A percentile compares a stretch with the other conserved stretches of the same genome.
Evolutionary conservation across 345 rosid genomes (phyloP).

Genomic region (Trapa incisa): DNA sequence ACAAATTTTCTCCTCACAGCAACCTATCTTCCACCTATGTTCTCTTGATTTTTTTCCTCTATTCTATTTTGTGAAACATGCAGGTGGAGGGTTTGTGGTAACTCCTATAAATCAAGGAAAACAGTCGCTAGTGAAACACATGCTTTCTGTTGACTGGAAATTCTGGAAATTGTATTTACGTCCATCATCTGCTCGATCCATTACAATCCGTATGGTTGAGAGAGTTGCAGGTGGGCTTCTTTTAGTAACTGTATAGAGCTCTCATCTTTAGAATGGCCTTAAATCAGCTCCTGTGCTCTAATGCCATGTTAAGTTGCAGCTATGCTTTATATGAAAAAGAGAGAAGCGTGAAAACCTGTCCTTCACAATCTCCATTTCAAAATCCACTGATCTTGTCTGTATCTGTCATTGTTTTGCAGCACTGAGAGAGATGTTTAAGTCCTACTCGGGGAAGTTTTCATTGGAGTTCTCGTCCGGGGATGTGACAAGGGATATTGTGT

Average conservation of each 20-base stretch:
- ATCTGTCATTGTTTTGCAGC: constrained; percentile 24
- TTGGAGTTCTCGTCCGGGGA: constrained; percentile 31
- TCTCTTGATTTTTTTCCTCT: neutral
- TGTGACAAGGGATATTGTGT: constrained; percentile 16
- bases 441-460: constrained; percentile 40
- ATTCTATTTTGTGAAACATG: constrained; percentile 3
- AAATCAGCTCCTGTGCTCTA: neutral
- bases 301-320: neutral
- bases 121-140: constrained; percentile 73
- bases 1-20: neutral
- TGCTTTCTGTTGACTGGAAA: constrained; percentile 92
- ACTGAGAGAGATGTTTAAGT: constrained; percentile 54
- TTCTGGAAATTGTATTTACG: constrained; percentile 57
- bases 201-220: constrained; percentile 72
- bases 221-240: constrained; percentile 52
- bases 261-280: neutral
- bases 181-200: constrained; percentile 51
- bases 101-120: constrained; percentile 60
- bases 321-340: too few species aligned
- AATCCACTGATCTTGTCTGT: too few species aligned
- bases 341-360: too few species aligned
- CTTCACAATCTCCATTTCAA: too few species aligned
- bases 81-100: constrained; percentile 92
- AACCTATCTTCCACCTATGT: neutral
- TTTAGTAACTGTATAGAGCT: neutral